Evolutionary conservation across 768 basidiomycete genomes (phyloP).

Genomic region (Tremella yokohamensis): DNA sequence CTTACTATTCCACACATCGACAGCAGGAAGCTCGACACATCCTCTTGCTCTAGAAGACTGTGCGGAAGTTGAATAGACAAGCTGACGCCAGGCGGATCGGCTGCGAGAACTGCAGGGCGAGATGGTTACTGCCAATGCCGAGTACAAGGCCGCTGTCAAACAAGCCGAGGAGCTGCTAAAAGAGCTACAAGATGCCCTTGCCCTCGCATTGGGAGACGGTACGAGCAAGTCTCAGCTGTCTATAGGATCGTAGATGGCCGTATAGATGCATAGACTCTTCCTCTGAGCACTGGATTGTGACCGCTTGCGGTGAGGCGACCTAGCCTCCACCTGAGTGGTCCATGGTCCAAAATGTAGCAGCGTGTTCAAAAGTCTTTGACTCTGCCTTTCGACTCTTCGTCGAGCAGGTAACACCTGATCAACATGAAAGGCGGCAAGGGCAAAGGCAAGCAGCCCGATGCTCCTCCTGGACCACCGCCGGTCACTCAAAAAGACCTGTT

Average conservation of each 20-base stretch:
- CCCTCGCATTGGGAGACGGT: conserved; percentile 15
- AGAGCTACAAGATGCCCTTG: conserved; percentile 22
- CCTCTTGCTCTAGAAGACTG: neutral
- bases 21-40: neutral
- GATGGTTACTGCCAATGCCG: conserved; percentile 33
- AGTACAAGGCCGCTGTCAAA: conserved; percentile 35
- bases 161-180: conserved; percentile 24
- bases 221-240: neutral
- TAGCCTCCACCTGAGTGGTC: too few relatives aligned
- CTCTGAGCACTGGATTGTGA: too few relatives aligned
- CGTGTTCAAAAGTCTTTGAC: too few relatives aligned
- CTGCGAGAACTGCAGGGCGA: conserved; percentile 35
- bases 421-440: too few relatives aligned
- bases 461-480: conserved; percentile 12
- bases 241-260: too few relatives aligned
- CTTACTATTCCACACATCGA: neutral
- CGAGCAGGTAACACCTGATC: too few relatives aligned
- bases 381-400: too few relatives aligned
- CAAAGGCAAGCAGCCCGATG: too few relatives aligned
- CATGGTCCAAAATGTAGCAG: too few relatives aligned
- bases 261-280: too few relatives aligned
- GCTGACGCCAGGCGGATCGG: conserved; percentile 22
- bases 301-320: too few relatives aligned
- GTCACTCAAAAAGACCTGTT: conserved; percentile 18
- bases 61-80: neutral